These are phyloP conservation scores for Perilla frutescens DNA, from an alignment of 257 asterid genomes.

Conservation along the genomic window DNA sequence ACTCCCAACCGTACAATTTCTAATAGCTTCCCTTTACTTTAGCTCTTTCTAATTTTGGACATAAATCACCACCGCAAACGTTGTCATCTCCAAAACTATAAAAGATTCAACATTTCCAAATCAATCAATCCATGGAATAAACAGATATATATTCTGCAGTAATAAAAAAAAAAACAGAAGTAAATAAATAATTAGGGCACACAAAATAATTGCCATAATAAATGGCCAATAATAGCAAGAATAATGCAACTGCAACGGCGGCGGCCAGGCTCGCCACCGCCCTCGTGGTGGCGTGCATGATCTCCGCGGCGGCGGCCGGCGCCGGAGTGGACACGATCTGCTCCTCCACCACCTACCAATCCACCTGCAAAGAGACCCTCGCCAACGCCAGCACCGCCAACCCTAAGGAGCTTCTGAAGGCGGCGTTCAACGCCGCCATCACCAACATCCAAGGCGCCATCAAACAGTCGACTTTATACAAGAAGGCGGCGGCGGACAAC, in stretches of 20 bases:
- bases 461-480: constrained; percentile 39
- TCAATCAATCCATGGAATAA: background rate
- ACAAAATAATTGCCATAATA: background rate
- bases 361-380: constrained; percentile 54
- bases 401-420: constrained; percentile 57
- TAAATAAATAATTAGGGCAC: background rate
- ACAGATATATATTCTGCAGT: background rate
- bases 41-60: constrained; percentile 2
- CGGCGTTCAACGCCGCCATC: constrained; percentile 53
- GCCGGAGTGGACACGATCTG: constrained; percentile 46
- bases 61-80: background rate
- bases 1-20: constrained; percentile 27
- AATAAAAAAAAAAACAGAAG: background rate
- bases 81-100: constrained; percentile 10
- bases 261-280: constrained; percentile 52
- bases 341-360: constrained; percentile 58
- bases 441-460: constrained; percentile 45
- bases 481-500: constrained; percentile 50
- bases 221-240: constrained; percentile 45
- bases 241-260: constrained; percentile 35
- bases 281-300: constrained; percentile 63
- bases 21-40: constrained; percentile 22
- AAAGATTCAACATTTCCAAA: background rate
- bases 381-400: constrained; percentile 48
- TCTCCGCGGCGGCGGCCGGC: constrained; percentile 44